phyloP scores from a whole-genome alignment of 345 rosid genomes.

The Rhodomyrtus tomentosa region DNA sequence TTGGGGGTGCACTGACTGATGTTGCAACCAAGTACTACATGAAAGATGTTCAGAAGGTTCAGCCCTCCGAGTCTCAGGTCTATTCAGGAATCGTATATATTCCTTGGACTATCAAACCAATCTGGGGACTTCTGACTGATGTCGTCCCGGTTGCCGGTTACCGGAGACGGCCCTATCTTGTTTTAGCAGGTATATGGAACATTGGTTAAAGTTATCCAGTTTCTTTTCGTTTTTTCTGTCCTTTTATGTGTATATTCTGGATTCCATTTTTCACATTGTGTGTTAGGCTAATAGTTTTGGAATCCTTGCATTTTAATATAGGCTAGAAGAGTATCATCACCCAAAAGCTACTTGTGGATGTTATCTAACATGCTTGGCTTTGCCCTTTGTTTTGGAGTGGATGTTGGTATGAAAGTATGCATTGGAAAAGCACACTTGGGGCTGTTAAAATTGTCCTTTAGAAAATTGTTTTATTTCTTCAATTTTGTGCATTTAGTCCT shows the following conservation, averaged over 20 bases:
- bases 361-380: neutral
- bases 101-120: constrained; percentile 66
- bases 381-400: neutral
- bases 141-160: constrained; percentile 45
- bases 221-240: neutral
- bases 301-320: neutral
- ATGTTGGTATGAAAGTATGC: neutral
- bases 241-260: neutral
- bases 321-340: neutral
- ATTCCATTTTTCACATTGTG: neutral
- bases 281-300: neutral
- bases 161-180: constrained; percentile 52
- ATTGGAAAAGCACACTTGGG: neutral
- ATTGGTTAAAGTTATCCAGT: neutral
- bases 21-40: constrained; percentile 57
- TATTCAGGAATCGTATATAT: constrained; percentile 38
- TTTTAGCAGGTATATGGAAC: constrained; percentile 34
- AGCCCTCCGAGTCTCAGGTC: constrained; percentile 57
- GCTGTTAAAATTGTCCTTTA: neutral
- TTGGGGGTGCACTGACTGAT: constrained; percentile 39
- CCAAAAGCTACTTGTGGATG: neutral
- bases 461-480: neutral
- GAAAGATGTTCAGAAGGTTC: constrained; percentile 60
- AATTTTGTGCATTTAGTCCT: no score
- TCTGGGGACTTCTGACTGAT: constrained; percentile 70